Percentiles rank a stretch among this genome's conserved stretches.
phyloP scores from a whole-genome alignment of 106 monocot species.

The Xerophyta viscosa region DNA sequence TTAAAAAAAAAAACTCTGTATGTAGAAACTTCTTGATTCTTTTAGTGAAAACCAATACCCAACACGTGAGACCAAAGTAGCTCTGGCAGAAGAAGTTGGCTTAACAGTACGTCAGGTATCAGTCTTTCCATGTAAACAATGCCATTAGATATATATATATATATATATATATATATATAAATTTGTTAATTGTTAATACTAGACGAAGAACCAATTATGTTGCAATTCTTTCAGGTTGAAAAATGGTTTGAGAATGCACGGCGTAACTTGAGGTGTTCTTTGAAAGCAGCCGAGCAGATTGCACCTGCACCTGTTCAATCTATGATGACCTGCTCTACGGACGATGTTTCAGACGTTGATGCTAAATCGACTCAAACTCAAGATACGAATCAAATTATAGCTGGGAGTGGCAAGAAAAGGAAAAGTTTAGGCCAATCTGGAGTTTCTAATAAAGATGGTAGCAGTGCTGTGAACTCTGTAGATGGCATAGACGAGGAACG shows the following conservation, averaged over 20 bases:
- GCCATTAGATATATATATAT: too few relatives aligned
- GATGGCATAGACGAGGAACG: constrained; percentile 7
- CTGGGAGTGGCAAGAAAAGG: not conserved
- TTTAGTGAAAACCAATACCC: constrained; percentile 43
- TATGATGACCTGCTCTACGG: too few relatives aligned
- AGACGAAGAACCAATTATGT: too few relatives aligned
- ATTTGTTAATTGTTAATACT: too few relatives aligned
- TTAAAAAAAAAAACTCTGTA: too few relatives aligned
- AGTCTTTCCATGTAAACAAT: too few relatives aligned
- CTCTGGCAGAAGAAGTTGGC: constrained; percentile 36
- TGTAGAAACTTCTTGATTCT: constrained; percentile 35
- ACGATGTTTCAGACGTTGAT: too few relatives aligned
- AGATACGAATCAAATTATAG: too few relatives aligned
- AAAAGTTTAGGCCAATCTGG: not conserved
- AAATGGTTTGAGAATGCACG: constrained; percentile 58
- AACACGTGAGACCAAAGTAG: constrained; percentile 25
- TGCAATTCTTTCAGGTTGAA: constrained; percentile 27
- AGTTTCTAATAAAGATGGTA: not conserved
- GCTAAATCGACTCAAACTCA: too few relatives aligned
- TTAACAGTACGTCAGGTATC: constrained; percentile 20
- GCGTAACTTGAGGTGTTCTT: constrained; percentile 11
- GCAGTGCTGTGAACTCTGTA: not conserved
- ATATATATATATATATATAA: too few relatives aligned
- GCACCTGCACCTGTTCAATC: too few relatives aligned
- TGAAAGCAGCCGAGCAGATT: not conserved